Evolutionary conservation across 345 rosid species (phyloP), one percentile per base, ranked within the genome.

Genomic region (Excoecaria cochinchinensis): DNA sequence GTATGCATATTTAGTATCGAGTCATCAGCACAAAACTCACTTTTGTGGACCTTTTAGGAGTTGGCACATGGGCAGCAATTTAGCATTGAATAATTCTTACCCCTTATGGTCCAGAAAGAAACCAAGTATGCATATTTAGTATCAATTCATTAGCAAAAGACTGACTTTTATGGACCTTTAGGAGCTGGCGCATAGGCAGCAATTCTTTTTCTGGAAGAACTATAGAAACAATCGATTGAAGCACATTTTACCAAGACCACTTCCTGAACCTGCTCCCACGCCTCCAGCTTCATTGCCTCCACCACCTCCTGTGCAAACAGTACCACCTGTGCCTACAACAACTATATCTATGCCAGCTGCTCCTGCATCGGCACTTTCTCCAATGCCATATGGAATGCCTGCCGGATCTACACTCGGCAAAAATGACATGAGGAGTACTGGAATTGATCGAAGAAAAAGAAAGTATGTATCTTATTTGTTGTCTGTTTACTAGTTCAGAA

Each of bases 161-260:
- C 77, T 59, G 70, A 40, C 16, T 52, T 25, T 44, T 16, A 63
- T 80, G 63, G 57, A 56, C 67, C 60, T 84, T 22, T 78, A 96
- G 99, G 99, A 96, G 78, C 74, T 93, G 89, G 90, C 91, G 1
- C 99, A 96, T 83, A 87, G 99, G 76, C 98, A 93, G 82, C 97
- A 96, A 79, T 96, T 96, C 87, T 96, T 87, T 79, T 96, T 80
- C 79, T 96, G 98, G 99, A 96, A 96, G 88, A 96, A 96, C 87
- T 89, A 96, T 74, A 86, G 97, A 78, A 96, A 90, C 87, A 96
- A 96, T 77, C 80, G 97, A 70, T 76, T 96, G 84, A 93, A 90
- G 79, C 98, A 93, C 90, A 93, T 96, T 73, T 76, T 88, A 82
- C 98, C 97, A 4, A 88, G 93, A 85, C 90, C 94, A 68, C 95